Percentiles rank a stretch among this genome's conserved stretches.
phyloP scores from a whole-genome alignment of 2,329 filamentous ascomycete genomes.

The Lachnellula occidentalis region DNA sequence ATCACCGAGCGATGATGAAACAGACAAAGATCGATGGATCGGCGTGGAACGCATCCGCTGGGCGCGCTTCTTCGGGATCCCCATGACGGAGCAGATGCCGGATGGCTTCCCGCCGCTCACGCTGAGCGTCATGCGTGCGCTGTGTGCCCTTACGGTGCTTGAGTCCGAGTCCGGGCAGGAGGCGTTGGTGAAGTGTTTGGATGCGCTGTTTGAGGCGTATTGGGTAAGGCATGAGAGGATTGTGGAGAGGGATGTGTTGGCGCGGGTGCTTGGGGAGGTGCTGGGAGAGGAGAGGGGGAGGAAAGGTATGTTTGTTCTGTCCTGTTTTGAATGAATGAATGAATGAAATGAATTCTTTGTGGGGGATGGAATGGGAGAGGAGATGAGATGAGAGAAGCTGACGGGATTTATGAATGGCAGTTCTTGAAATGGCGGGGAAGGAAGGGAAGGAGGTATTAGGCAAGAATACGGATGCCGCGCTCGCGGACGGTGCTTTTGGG shows the following conservation, averaged over 20 bases:
- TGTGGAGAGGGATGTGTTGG: conserved; percentile 19
- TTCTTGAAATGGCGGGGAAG: conserved; percentile 16
- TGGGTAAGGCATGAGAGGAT: conserved; percentile 22
- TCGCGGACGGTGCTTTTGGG: conserved; percentile 53
- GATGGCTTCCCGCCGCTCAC: conserved; percentile 49
- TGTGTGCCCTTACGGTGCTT: conserved; percentile 39
- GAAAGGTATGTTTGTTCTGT: conserved; percentile 30
- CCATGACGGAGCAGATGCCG: conserved; percentile 40
- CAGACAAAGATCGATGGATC: conserved; percentile 57
- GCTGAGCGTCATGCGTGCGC: conserved; percentile 44
- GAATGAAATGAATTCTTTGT: background rate
- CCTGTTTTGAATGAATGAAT: too few relatives aligned
- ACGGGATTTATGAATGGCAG: conserved; percentile 1
- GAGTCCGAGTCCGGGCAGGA: conserved; percentile 16
- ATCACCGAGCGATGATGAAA: background rate
- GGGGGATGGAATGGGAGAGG: background rate
- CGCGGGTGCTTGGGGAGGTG: conserved; percentile 36
- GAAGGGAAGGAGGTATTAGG: conserved; percentile 32
- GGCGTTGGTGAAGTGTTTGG: conserved; percentile 15
- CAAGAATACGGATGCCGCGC: conserved; percentile 45
- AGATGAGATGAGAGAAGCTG: background rate
- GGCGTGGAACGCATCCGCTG: conserved; percentile 47
- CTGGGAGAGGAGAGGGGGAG: conserved; percentile 40
- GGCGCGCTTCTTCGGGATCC: conserved; percentile 47
- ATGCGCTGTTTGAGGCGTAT: conserved; percentile 21